Evolutionary conservation across 805 yeast genomes (phyloP).

Genomic region (Lipomyces mesembrius): DNA sequence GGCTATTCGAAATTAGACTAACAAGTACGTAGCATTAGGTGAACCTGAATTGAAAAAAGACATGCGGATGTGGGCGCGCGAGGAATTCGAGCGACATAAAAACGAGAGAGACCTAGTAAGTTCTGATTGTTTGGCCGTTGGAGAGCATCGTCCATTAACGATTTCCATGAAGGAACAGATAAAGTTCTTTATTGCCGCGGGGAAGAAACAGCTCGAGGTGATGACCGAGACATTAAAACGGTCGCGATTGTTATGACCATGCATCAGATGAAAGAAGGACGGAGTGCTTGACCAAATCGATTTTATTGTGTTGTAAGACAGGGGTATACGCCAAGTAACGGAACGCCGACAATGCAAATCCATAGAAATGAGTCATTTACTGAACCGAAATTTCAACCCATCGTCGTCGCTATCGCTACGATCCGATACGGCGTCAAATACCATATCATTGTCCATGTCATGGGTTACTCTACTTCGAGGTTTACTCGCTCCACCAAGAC

Average conservation of each 20-base stretch:
- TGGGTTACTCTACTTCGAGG: not conserved
- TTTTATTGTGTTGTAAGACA: not conserved
- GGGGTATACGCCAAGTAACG: not conserved
- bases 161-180: slow-evolving; percentile 15
- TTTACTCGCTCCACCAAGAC: not conserved
- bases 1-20: not conserved
- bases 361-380: slow-evolving; percentile 4
- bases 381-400: slow-evolving; percentile 22
- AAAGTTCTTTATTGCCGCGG: slow-evolving; percentile 21
- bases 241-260: slow-evolving; percentile 12
- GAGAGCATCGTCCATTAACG: not conserved
- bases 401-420: slow-evolving; percentile 14
- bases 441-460: not conserved
- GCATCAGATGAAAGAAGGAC: not conserved
- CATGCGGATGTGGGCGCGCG: slow-evolving; percentile 22
- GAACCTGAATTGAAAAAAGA: slow-evolving; percentile 15
- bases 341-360: not conserved
- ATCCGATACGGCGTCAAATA: not conserved
- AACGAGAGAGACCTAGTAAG: slow-evolving; percentile 28
- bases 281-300: not conserved
- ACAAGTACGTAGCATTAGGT: not conserved
- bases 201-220: slow-evolving; percentile 25
- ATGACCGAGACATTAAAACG: slow-evolving; percentile 23
- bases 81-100: slow-evolving; percentile 22
- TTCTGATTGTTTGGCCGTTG: not conserved